Evolutionary conservation across 1,139 yeast genomes (phyloP).

Genomic region (Saccharomyces uvarum): DNA sequence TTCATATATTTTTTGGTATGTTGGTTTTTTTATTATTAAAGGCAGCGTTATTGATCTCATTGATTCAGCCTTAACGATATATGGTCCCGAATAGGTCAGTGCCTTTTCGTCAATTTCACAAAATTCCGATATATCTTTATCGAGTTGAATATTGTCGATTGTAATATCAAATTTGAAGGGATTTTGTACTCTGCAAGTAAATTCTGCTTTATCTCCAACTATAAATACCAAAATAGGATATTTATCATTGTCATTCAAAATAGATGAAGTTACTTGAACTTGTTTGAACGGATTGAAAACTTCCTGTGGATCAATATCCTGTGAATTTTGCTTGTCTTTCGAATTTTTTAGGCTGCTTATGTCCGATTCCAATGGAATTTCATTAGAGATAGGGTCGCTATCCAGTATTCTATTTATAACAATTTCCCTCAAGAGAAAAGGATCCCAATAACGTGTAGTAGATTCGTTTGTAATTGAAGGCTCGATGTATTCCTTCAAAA

Average conservation of each 20-base stretch:
- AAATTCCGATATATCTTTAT: constrained; percentile 32
- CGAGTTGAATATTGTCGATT: constrained; percentile 45
- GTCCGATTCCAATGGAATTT: constrained; percentile 15
- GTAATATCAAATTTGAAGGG: constrained; percentile 74
- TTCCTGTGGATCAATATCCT: constrained; percentile 13
- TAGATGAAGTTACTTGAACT: constrained; percentile 11
- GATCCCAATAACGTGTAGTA: constrained; percentile 57
- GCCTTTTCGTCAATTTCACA: constrained; percentile 20
- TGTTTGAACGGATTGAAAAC: constrained; percentile 30
- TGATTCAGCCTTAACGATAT: constrained; percentile 37
- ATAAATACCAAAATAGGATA: constrained; percentile 29
- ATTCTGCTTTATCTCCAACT: constrained; percentile 50
- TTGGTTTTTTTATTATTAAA: constrained; percentile 39
- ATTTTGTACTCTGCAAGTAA: constrained; percentile 58
- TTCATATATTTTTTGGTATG: constrained; percentile 28
- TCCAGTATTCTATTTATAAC: constrained; percentile 28
- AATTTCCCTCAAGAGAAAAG: constrained; percentile 51
- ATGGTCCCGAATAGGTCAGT: constrained; percentile 21
- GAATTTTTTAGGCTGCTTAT: not conserved
- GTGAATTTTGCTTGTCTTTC: not conserved
- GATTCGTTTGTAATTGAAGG: constrained; percentile 17
- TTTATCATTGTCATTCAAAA: constrained; percentile 12
- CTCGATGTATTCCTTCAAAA: constrained; percentile 25
- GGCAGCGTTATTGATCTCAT: constrained; percentile 37
- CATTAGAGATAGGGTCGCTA: constrained; percentile 6